Evolutionary conservation across 257 asterid species (phyloP), one percentile per base, ranked within the genome.

Genomic region (Cinchona pubescens): DNA sequence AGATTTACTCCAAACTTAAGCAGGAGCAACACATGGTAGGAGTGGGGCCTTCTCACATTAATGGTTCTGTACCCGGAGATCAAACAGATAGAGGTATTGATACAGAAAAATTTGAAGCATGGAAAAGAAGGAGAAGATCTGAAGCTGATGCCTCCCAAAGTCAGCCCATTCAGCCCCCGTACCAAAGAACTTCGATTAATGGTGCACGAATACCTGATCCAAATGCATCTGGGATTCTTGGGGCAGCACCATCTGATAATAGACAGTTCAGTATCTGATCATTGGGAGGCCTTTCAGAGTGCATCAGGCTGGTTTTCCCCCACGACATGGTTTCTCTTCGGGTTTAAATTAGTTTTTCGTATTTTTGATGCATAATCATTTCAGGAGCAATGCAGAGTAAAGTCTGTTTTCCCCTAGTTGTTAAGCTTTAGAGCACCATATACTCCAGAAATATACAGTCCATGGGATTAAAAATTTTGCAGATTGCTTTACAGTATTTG

Each of bases 81-180:
- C 89, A 81, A 72, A 51, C 82, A 71, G 87, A 90, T 58, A 87
- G 92, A 82, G 97, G 94, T 83, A 83, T 90, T 65, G 99, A 92
- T 69, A 86, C 90, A 60, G 96, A 78, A 62, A 95, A 85, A 81
- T 92, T 91, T 69, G 99, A 95, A 87, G 98, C 98, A 48, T 95
- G 99, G 99, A 95, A 90, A 80, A 86, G 98, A 68, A 85, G 92
- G 82, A 95, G 90, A 88, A 86, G 96, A 82, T 92, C 98, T 56
- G 98, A 90, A 66, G 83, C 91, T 59, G 97, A 89, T 78, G 82
- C 88, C 29, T 82, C 87, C 71, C 92, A 90, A 63, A 61, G 25
- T 76, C 96, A 84, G 85, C 83, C 87, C 73, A 79, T 87, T 80
- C 96, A 86, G 86, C 81, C 87, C 69, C 84, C 87, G 3, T 62